Percentiles rank a stretch among this genome's conserved stretches.
phyloP scores from a whole-genome alignment of 768 basidiomycete genomes.

The Rhizopogon salebrosus region DNA sequence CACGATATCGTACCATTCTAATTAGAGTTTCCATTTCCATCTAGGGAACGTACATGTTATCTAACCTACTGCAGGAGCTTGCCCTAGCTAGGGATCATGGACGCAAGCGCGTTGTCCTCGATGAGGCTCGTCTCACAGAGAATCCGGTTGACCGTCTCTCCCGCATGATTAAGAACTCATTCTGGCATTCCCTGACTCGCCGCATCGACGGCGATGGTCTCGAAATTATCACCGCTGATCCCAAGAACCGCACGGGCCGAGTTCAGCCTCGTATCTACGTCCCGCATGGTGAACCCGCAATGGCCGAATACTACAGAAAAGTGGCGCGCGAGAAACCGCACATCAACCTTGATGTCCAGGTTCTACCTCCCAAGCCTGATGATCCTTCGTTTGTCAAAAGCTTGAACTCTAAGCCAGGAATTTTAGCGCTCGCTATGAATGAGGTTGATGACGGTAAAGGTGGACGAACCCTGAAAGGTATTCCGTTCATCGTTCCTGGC shows the following conservation, averaged over 20 bases:
- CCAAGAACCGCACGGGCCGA: constrained; percentile 92
- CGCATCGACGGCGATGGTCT: constrained; percentile 96
- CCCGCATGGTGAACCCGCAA: constrained; percentile 86
- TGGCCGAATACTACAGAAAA: constrained; percentile 92
- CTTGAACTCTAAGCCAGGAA: constrained; percentile 89
- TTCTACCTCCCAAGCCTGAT: constrained; percentile 82
- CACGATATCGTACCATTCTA: constrained; percentile 1
- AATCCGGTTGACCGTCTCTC: constrained; percentile 96
- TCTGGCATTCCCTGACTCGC: constrained; percentile 96
- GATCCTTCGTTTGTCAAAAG: constrained; percentile 88
- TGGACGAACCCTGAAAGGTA: constrained; percentile 80
- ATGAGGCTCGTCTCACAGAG: constrained; percentile 95
- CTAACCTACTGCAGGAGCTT: constrained; percentile 97
- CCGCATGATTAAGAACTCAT: constrained; percentile 95
- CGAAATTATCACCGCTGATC: constrained; percentile 96
- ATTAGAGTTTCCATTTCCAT: constrained; percentile 10
- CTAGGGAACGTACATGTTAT: constrained; percentile 98
- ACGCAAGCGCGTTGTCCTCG: constrained; percentile 95
- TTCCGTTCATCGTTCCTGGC: constrained; percentile 96
- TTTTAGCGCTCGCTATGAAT: constrained; percentile 93
- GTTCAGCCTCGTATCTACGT: constrained; percentile 93
- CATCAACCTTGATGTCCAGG: constrained; percentile 88
- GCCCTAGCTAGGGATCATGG: constrained; percentile 94
- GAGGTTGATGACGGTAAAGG: constrained; percentile 77
- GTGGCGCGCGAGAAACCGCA: constrained; percentile 92